Percentiles rank a stretch among this genome's conserved stretches.
phyloP scores from a whole-genome alignment of 805 yeast genomes.

The Tanozyma kutaoensis region DNA sequence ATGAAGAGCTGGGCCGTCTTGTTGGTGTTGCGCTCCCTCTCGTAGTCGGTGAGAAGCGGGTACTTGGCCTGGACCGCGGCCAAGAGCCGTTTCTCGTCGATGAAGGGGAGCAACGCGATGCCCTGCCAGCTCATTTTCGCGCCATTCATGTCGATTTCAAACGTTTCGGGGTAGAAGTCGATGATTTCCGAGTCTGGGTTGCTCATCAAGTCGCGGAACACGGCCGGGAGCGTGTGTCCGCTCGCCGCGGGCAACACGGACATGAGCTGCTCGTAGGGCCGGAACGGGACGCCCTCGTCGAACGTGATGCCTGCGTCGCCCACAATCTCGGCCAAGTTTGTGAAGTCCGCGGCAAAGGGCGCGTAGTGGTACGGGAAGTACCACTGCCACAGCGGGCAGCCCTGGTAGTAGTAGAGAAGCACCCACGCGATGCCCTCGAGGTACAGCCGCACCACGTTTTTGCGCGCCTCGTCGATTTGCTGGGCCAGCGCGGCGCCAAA shows the following conservation, averaged over 20 bases:
- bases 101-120: slow-evolving; percentile 79
- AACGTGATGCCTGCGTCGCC: slow-evolving; percentile 39
- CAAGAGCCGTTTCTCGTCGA: slow-evolving; percentile 68
- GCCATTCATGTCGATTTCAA: slow-evolving; percentile 90
- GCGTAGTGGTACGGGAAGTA: slow-evolving; percentile 95
- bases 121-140: slow-evolving; percentile 94
- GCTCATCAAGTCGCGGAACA: slow-evolving; percentile 73
- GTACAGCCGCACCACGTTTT: slow-evolving; percentile 55
- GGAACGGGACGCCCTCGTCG: slow-evolving; percentile 61
- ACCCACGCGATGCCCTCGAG: slow-evolving; percentile 98
- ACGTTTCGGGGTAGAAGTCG: slow-evolving; percentile 83
- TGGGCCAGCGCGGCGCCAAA: slow-evolving; percentile 46
- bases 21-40: slow-evolving; percentile 52
- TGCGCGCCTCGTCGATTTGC: slow-evolving; percentile 38
- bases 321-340: slow-evolving; percentile 32
- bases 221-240: slow-evolving; percentile 70
- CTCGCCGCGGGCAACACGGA: slow-evolving; percentile 92
- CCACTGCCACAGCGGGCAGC: slow-evolving; percentile 99
- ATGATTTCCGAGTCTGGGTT: slow-evolving; percentile 69
- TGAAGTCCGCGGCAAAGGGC: slow-evolving; percentile 88
- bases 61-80: slow-evolving; percentile 56
- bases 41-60: slow-evolving; percentile 49
- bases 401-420: slow-evolving; percentile 84
- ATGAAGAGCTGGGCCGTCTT: slow-evolving; percentile 60
- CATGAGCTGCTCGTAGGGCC: slow-evolving; percentile 90